phyloP scores from a whole-genome alignment of 2,329 filamentous ascomycete genomes.

The Ophiostoma triangulosporum region DNA sequence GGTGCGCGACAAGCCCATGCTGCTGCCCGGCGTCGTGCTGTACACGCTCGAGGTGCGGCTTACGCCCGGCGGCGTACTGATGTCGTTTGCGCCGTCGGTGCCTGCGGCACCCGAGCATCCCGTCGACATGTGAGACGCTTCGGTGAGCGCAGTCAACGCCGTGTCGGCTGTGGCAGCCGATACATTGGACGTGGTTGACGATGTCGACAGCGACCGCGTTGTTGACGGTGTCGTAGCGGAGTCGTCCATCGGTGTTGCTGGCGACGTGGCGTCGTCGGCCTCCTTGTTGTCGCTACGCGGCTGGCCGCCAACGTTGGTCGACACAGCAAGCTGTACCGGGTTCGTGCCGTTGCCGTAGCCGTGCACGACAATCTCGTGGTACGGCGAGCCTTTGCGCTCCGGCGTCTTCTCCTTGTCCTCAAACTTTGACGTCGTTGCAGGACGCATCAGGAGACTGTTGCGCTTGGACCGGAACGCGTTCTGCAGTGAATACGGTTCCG shows the following conservation, averaged over 20 bases:
- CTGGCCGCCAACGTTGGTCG: neutral
- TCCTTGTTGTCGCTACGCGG: neutral
- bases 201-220: conserved; percentile 16
- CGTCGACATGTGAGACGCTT: neutral
- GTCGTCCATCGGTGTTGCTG: neutral
- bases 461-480: neutral
- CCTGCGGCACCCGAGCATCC: neutral
- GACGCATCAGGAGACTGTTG: neutral
- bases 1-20: neutral
- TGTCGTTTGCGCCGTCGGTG: neutral
- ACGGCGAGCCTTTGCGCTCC: conserved; percentile 14
- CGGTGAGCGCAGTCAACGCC: neutral
- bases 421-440: neutral
- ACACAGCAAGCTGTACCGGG: conserved; percentile 2
- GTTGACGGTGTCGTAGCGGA: conserved; percentile 3
- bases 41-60: conserved; percentile 8
- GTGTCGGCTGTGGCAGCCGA: conserved; percentile 8
- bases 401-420: neutral
- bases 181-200: conserved; percentile 15
- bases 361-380: conserved; percentile 39
- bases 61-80: neutral
- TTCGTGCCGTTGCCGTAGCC: conserved; percentile 43
- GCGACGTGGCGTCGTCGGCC: neutral
- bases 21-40: conserved; percentile 1
- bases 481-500: neutral